These are phyloP conservation scores for Hypholoma sublateritium DNA, from an alignment of 768 basidiomycete genomes.

Conservation along the genomic window DNA sequence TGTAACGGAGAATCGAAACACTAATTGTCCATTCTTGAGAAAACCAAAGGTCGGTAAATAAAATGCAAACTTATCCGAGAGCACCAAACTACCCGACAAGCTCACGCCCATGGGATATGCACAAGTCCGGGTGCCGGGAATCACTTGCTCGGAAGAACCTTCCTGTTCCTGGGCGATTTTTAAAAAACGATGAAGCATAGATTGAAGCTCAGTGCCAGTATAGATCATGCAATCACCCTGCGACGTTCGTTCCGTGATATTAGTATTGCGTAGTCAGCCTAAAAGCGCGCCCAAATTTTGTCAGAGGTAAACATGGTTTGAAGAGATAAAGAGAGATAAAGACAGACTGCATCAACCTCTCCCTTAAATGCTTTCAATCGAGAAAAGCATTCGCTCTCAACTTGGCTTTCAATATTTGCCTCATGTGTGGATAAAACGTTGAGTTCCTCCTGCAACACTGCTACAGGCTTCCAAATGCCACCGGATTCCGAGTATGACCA, in stretches of 20 bases:
- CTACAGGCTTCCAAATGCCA: slow-evolving; percentile 1
- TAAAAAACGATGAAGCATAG: no score
- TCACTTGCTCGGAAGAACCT: no score
- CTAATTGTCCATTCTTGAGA: not conserved
- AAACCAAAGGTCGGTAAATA: not conserved
- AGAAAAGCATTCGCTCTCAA: not conserved
- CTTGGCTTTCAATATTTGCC: no score
- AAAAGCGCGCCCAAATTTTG: no score
- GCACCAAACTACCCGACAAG: not conserved
- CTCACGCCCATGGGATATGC: slow-evolving; percentile 6
- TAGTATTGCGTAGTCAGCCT: no score
- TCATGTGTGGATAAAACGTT: not conserved
- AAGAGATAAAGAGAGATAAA: not conserved
- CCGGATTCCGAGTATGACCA: slow-evolving; percentile 5
- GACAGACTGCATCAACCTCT: not conserved
- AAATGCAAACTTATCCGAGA: not conserved
- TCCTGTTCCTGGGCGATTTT: no score
- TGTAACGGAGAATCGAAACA: not conserved
- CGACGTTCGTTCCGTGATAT: no score
- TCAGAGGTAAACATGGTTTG: no score
- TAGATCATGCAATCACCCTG: no score
- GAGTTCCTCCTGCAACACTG: not conserved
- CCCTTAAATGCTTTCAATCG: not conserved
- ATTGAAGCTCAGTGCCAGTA: no score
- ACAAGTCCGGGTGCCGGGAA: not conserved